Base-by-base conservation (phyloP, 2,329 filamentous ascomycete genomes). In the Xylariaceae sp. region DNA sequence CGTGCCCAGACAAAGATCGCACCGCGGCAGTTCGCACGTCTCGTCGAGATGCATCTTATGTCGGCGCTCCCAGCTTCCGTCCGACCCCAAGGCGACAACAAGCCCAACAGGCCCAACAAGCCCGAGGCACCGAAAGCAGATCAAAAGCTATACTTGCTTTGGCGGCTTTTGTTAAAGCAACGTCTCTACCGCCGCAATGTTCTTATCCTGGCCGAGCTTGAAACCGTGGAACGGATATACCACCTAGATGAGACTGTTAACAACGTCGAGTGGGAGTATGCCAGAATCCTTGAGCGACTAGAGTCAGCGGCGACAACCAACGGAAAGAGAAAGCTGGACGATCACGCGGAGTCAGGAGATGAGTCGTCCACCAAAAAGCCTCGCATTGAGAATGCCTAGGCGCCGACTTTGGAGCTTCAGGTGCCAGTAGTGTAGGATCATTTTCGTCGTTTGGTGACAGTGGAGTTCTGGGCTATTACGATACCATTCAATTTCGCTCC, bases 1-100 rank as follows among this genome's bases (percentile, higher is more conserved):
- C 74, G 79, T 2, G 61, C 65, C 18, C 68, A 75, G 47, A 67
- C 73, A 36, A 92, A 90, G 68, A 86, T 90, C 41, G 78, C 81
- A 2, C 73, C 79, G 0, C 71, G 86, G n/a, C 86, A 92, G 54
- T 88, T 90, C 58, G 71, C 71, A 46, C 73, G 86, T 5, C 70
- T 89, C 6, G 66, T 87, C 1, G 86, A 92, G 60, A 84, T 90
- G 72, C 78, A 89, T 34, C 68, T 83, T 17, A 78, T 83, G 67
- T 78, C 76, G 2, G 65, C 70, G 45, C 67, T 84, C 8, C 71
- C 78, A 1, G 60, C 59, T 5, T 67, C 70, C 0, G 70, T 82
- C 34, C 76, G 78, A 12, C 76, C 78, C 47, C 52, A 62, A 57
- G 31, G 65, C 55, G 53, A 65, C 23, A 41, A 33, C n/a, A 49